Conservation (phyloP, 768 basidiomycete genomes). For the Peribolospora baueri region DNA sequence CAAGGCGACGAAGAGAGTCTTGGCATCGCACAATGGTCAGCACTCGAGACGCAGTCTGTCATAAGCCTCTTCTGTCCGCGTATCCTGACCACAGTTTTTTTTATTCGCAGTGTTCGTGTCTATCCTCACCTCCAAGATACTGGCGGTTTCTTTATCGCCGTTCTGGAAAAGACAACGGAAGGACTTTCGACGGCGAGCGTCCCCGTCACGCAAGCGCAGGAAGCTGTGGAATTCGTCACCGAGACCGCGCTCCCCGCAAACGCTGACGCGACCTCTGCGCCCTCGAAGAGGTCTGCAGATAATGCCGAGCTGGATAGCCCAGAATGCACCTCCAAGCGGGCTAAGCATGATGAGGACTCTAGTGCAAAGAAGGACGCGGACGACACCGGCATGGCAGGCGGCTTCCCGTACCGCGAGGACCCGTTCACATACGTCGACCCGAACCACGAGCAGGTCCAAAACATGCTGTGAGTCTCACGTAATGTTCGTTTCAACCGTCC, state of each 20-base stretch:
- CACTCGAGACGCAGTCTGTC: neutral
- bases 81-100: neutral
- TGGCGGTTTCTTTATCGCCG: constrained; percentile 93
- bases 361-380: constrained; percentile 13
- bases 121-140: constrained; percentile 91
- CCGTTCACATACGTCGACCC: constrained; percentile 61
- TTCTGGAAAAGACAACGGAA: constrained; percentile 27
- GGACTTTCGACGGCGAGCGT: neutral
- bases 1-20: no score
- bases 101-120: constrained; percentile 42
- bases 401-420: constrained; percentile 51
- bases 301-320: constrained; percentile 9
- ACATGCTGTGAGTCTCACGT: constrained; percentile 39
- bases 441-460: constrained; percentile 41
- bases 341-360: constrained; percentile 22
- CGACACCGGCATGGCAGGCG: constrained; percentile 15
- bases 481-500: no score
- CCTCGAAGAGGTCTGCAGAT: constrained; percentile 3
- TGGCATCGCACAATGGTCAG: no score
- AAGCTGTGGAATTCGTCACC: neutral
- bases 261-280: neutral
- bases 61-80: neutral
- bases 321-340: constrained; percentile 29
- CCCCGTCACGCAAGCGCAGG: neutral
- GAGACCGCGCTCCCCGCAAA: constrained; percentile 1